Evolutionary conservation across 352 stramenopile species (phyloP), one percentile per base, ranked within the genome.

Genomic region (Pythium brachiatum): DNA sequence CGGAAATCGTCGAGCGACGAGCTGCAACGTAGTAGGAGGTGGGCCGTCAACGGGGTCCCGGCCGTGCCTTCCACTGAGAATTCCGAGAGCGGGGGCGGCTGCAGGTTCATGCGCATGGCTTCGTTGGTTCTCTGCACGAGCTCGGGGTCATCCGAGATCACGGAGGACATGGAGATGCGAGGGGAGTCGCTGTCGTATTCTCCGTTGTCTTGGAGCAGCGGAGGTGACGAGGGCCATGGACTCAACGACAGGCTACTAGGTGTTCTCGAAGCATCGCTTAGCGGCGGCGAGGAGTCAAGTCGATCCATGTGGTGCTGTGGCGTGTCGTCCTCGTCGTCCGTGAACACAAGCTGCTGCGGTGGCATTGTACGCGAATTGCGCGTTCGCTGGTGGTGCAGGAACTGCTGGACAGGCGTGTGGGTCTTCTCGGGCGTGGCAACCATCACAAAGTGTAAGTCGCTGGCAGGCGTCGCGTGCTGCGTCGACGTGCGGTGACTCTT

Each of bases 1-100:
- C 67, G 67, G 34, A 70, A 70, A 38, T 74, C 62, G 31, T 68
- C 32, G 27, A 70, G 62, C 9, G 62, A 74, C 18, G 67, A 73
- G 55, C 55, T 69, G 38, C 43, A 53, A 12, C 62, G 62, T n/a
- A 21, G 62, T n/a, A 21, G 38, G 27, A 5, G 60, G 38, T 3
- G 29, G 20, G 2, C 13, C n/a, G 12, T 18, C 15, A 18, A 36
- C 1, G 6, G 38, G 20, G n/a, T 52, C 46, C 12, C n/a, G 20
- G n/a, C 20, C n/a, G 41, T 16, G 41, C 2, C 7, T 48, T 16
- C 41, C 2, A 4, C 6, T 12, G 6, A 20, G 6, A 7, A 26
- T 8, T 48, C 41, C 18, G 41, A 48, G 16, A 27, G 52, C 31
- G 4, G 27, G 16, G 32, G 5, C 23, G 29, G n/a, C 4, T 56